Evolutionary conservation across 2,329 filamentous ascomycete species (phyloP), one percentile per base, ranked within the genome.

Genomic region (Alternaria conjuncta): DNA sequence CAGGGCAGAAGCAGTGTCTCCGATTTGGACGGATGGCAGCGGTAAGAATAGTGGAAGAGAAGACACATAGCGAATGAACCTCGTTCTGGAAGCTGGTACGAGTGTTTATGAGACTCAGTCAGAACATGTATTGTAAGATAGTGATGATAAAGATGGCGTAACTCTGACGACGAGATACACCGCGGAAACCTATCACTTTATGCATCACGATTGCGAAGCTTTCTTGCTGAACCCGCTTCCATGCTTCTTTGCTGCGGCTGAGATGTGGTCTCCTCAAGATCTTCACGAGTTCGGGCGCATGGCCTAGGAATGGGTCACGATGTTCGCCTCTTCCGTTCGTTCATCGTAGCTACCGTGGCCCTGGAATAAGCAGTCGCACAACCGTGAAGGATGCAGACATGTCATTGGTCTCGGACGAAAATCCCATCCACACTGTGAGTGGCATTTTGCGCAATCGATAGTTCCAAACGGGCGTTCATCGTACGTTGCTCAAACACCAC

Each of bases 1-100:
- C 71, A 73, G 18, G 66, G 63, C 47, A 67, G 66, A 45, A 68
- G 64, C 9, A 71, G 56, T 8, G 65, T 65, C 59, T 73, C 71
- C 6, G 60, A n/a, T 41, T 66, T 61, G 6, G 21, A 47, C 4
- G 66, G 65, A 13, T 64, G 62, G 61, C 71, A 71, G 15, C 54
- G 41, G 55, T 69, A 73, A n/a, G 53, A 21, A 49, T 72, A 69
- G 13, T 65, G 55, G 12, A 72, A 51, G 20, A 69, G 57, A 59
- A 72, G 56, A 57, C 69, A 72, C 69, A 72, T 71, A 20, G 44
- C 26, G 15, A 47, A 28, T 12, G 5, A 13, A 9, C 6, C 11
- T n/a, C 41, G 3, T 13, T 46, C 18, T 15, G 21, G 23, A 21
- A 26, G 26, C 10, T 25, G 30, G 13, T 9, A 4, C 5, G n/a